These are phyloP conservation scores for Shiraia sp. DNA, from an alignment of 2,329 filamentous ascomycete genomes.

Conservation along the genomic window DNA sequence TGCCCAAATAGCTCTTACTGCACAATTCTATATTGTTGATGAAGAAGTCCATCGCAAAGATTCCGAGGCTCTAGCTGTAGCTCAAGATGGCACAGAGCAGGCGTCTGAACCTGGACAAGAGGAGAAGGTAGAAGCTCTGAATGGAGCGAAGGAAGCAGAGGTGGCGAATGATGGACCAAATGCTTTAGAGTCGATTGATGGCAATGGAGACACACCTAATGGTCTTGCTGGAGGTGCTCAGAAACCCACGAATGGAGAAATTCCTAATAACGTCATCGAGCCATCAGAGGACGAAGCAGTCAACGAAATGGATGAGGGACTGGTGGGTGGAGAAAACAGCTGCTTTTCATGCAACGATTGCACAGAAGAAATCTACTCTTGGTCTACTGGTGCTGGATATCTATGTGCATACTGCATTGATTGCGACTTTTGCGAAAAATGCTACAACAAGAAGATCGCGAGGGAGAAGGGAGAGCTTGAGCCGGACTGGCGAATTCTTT, in stretches of 20 bases:
- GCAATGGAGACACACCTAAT: background rate
- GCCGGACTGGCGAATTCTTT: slow-evolving; percentile 1
- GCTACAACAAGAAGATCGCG: background rate
- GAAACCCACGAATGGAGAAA: no score
- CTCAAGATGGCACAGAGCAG: no score
- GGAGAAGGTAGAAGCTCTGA: background rate
- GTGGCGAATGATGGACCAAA: background rate
- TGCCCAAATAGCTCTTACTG: background rate
- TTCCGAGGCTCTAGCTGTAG: background rate
- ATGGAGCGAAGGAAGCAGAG: background rate
- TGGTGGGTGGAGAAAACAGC: background rate
- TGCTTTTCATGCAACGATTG: background rate
- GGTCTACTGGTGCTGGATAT: background rate
- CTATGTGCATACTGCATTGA: slow-evolving; percentile 1
- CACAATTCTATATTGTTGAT: slow-evolving; percentile 1
- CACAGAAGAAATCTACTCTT: background rate
- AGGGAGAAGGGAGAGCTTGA: background rate
- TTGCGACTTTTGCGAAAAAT: slow-evolving; percentile 1
- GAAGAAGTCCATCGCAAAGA: background rate
- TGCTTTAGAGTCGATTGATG: background rate
- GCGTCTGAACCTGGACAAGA: no score
- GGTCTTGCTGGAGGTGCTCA: no score
- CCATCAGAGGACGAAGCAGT: no score
- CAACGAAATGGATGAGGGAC: no score
- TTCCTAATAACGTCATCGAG: no score